Percentiles rank a stretch among this genome's conserved stretches.
phyloP scores from a whole-genome alignment of 179 eudicot genomes.

The Beta corolliflora region DNA sequence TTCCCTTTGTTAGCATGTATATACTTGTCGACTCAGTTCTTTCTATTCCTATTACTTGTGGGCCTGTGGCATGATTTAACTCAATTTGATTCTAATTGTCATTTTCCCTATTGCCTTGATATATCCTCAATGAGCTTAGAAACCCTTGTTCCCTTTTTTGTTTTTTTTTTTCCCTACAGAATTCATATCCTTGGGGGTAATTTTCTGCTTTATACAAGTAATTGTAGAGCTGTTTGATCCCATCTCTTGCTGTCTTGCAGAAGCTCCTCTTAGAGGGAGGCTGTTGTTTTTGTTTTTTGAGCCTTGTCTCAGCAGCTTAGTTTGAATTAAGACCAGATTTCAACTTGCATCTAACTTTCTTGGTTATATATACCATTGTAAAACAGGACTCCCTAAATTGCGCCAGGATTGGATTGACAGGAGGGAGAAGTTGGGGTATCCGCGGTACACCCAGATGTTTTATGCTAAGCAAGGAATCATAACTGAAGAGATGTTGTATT shows the following conservation, averaged over 20 bases:
- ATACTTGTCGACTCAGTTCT: not conserved
- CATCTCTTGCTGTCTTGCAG: not conserved
- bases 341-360: not conserved
- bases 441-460: conserved; percentile 94
- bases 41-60: not conserved
- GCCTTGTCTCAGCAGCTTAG: not conserved
- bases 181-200: not conserved
- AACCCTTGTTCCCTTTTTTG: too few species aligned
- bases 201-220: not conserved
- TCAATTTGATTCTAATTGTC: not conserved
- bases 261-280: not conserved
- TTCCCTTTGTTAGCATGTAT: not conserved
- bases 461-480: conserved; percentile 90
- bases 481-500: conserved; percentile 92
- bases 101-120: not conserved
- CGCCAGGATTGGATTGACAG: conserved; percentile 85
- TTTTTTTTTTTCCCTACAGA: not conserved
- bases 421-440: conserved; percentile 78
- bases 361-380: conserved; percentile 9
- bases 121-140: not conserved
- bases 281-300: not conserved
- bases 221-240: not conserved
- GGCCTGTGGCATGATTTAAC: not conserved
- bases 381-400: conserved; percentile 80
- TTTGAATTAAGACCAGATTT: not conserved